A percentile compares a stretch with the other conserved stretches of the same genome.
Evolutionary conservation across 225 moss, liverwort and hornwort species (phyloP).

Genomic region (Takakia lepidozioides): DNA sequence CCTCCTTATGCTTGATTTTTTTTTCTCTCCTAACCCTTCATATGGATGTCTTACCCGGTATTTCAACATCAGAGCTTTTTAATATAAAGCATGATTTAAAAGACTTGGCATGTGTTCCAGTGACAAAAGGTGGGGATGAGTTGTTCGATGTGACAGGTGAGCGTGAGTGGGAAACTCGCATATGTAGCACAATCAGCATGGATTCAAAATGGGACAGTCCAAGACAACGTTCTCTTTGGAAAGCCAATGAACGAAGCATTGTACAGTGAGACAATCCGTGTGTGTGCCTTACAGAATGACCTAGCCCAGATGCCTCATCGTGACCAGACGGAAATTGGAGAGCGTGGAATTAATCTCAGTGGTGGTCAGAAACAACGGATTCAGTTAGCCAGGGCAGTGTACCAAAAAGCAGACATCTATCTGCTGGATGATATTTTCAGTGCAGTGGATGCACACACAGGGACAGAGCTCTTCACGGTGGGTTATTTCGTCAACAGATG

Average conservation of each 20-base stretch:
- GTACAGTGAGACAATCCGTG: constrained; percentile 37
- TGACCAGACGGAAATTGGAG: constrained; percentile 59
- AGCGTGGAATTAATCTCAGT: constrained; percentile 57
- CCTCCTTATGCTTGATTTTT: neutral
- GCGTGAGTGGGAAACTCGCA: constrained; percentile 39
- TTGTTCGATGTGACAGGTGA: no score
- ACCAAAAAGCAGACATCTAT: constrained; percentile 51
- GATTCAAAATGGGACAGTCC: constrained; percentile 58
- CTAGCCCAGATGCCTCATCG: constrained; percentile 43
- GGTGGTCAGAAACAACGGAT: constrained; percentile 65
- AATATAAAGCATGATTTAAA: no score
- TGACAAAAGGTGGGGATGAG: no score
- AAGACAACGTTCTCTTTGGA: constrained; percentile 57
- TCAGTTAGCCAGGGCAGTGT: constrained; percentile 58
- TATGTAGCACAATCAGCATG: constrained; percentile 57
- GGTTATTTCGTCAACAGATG: neutral
- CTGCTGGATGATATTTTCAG: constrained; percentile 61
- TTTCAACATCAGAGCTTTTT: no score
- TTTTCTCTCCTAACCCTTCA: no score
- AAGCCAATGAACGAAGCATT: constrained; percentile 25
- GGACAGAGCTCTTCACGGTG: constrained; percentile 53
- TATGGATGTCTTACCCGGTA: no score
- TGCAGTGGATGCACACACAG: constrained; percentile 66
- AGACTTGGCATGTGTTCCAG: no score
- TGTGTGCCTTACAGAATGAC: constrained; percentile 45